phyloP scores from a whole-genome alignment of 768 basidiomycete genomes.

The Cystofilobasidium bisporidii region DNA sequence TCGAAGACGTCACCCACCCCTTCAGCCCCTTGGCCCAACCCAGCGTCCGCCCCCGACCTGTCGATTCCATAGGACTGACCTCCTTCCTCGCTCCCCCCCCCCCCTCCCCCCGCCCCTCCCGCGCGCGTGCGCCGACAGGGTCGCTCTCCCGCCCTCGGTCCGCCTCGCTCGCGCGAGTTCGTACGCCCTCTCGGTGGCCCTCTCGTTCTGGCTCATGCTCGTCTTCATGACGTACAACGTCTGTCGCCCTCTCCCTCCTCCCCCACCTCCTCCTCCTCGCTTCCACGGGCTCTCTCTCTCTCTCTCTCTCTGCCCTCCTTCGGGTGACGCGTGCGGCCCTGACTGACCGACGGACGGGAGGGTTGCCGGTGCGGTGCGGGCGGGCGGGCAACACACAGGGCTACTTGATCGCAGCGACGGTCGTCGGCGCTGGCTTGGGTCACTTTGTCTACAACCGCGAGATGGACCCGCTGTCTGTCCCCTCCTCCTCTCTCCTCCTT shows the following conservation, averaged over 20 bases:
- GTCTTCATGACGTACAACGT: conserved; percentile 22
- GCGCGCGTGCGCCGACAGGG: no score
- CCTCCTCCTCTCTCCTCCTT: no score
- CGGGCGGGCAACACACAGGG: conserved; percentile 13
- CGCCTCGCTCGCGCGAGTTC: conserved; percentile 7
- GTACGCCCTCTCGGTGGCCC: conserved; percentile 11
- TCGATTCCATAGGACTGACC: no score
- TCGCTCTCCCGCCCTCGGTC: conserved; percentile 9
- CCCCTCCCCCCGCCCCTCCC: no score
- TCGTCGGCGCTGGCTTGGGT: conserved; percentile 7
- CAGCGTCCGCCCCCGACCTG: no score
- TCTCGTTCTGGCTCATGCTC: conserved; percentile 25
- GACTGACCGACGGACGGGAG: no score
- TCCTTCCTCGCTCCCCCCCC: not conserved
- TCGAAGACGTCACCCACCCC: no score
- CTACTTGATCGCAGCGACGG: conserved; percentile 19
- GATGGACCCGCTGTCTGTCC: conserved; percentile 23
- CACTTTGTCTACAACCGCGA: conserved; percentile 20
- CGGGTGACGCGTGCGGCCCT: no score
- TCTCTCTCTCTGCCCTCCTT: not conserved
- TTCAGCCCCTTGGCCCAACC: no score
- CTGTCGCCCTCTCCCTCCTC: not conserved
- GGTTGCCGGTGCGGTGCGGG: no score
- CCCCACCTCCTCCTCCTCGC: not conserved
- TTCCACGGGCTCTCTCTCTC: not conserved